These are phyloP conservation scores for Aspergillus sergii DNA, from an alignment of 2,329 filamentous ascomycete genomes.

Conservation along the genomic window DNA sequence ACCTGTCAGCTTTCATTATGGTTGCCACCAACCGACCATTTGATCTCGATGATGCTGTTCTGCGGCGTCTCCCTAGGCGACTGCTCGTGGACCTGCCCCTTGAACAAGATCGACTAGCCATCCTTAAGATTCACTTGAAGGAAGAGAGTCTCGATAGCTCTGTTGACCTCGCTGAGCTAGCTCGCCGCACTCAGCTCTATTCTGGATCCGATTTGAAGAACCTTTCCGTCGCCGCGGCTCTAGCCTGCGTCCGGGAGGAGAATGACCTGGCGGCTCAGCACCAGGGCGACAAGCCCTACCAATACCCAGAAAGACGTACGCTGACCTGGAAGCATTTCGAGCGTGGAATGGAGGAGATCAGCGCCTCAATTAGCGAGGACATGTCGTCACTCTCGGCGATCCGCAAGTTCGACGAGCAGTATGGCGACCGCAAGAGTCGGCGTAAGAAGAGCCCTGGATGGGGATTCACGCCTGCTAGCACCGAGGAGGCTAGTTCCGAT, in stretches of 20 bases:
- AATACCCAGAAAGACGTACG: conserved; percentile 69
- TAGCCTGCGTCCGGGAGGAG: conserved; percentile 52
- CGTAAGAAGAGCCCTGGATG: conserved; percentile 60
- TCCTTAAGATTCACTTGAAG: conserved; percentile 54
- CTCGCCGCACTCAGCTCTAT: conserved; percentile 50
- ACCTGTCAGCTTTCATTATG: conserved; percentile 90
- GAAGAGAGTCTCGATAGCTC: conserved; percentile 47
- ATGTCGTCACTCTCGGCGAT: conserved; percentile 86
- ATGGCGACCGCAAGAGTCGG: conserved; percentile 75
- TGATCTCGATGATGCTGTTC: conserved; percentile 72
- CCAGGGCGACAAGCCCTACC: conserved; percentile 48
- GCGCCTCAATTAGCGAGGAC: conserved; percentile 89
- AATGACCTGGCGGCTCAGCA: conserved; percentile 43
- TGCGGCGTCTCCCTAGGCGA: conserved; percentile 53
- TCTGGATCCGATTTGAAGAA: conserved; percentile 58
- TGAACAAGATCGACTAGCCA: conserved; percentile 47
- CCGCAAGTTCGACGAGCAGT: conserved; percentile 93
- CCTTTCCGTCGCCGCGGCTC: conserved; percentile 52
- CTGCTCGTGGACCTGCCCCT: conserved; percentile 54
- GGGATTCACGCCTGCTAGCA: conserved; percentile 50
- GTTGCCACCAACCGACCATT: conserved; percentile 95
- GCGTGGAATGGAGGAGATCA: conserved; percentile 82
- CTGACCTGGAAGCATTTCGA: conserved; percentile 76
- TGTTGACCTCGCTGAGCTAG: conserved; percentile 47
- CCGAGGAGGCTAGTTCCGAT: conserved; percentile 36